These are phyloP conservation scores for Termitomyces sp. DNA, from an alignment of 768 basidiomycete genomes.

Conservation along the genomic window DNA sequence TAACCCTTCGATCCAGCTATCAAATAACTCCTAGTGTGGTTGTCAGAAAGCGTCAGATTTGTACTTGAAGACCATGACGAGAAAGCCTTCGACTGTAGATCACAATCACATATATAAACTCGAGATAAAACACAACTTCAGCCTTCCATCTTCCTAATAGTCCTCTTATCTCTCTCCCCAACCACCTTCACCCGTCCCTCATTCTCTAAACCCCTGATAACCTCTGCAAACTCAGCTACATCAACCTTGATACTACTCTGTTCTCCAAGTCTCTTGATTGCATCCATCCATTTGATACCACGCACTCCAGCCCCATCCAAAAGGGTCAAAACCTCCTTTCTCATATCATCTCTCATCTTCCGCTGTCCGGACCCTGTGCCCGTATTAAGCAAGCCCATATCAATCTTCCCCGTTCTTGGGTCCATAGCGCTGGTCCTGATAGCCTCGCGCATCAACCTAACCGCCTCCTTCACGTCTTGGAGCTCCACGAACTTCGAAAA, in stretches of 20 bases:
- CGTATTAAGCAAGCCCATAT: slow-evolving; percentile 92
- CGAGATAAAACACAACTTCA: slow-evolving; percentile 4
- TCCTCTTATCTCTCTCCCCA: slow-evolving; percentile 82
- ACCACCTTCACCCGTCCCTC: slow-evolving; percentile 84
- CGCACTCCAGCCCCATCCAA: slow-evolving; percentile 51
- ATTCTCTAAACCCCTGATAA: slow-evolving; percentile 70
- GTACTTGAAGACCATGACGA: too few species aligned
- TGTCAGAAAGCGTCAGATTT: too few species aligned
- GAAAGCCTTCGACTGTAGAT: too few species aligned
- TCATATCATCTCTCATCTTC: slow-evolving; percentile 84
- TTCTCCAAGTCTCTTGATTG: slow-evolving; percentile 67
- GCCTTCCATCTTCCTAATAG: slow-evolving; percentile 63
- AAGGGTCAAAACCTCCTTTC: slow-evolving; percentile 67
- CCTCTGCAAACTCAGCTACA: slow-evolving; percentile 73
- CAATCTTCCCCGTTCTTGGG: slow-evolving; percentile 94
- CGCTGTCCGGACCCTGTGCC: slow-evolving; percentile 87
- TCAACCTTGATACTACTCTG: slow-evolving; percentile 86
- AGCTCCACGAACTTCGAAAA: slow-evolving; percentile 84
- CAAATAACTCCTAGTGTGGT: too few species aligned
- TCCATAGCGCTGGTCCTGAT: slow-evolving; percentile 94
- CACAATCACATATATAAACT: background rate
- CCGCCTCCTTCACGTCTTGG: slow-evolving; percentile 84
- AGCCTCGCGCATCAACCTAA: slow-evolving; percentile 93
- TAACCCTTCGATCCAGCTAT: too few species aligned
- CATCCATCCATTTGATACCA: slow-evolving; percentile 78